Base-by-base conservation (phyloP, 78 protist genomes). In the Creolimax fragrantissima region DNA sequence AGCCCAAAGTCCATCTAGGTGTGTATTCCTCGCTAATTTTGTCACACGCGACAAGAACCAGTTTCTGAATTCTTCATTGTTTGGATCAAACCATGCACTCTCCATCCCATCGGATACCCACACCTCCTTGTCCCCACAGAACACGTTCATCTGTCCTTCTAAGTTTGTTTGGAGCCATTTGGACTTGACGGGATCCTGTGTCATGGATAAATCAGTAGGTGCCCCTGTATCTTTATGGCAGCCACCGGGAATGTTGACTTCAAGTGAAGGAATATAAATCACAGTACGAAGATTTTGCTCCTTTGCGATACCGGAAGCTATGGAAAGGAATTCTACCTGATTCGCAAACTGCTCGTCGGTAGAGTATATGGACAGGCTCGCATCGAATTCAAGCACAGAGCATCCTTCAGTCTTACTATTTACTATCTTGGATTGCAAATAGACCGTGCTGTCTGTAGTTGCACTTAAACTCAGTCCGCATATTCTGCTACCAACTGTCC, bases 81-180 rank as follows among this genome's bases (percentile, higher is more conserved):
- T 88, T 35, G 90, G 90, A 5, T 88, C 90, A n/a, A 88, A 88
- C 90, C 90, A 88, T 43, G 90, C 90, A 7, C 58, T 35, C 58
- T 88, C 90, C 67, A 35, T n/a, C 17, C 90, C 90, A 35, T 35
- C 47, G 36, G 44, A 2, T 5, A 88, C 90, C 90, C 90, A 88
- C 17, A 35, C 67, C 42, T 88, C 90, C 47, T 11, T 11, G 24
- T 7, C 67, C 35, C 90, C 90, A 6, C 90, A 88, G 42, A 88
- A 88, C n/a, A n/a, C 44, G 90, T 88, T 88, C n/a, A 39, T 36
- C 24, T 7, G 5, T 35, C 90, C 90, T 6, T 35, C 90, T 5
- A 88, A n/a, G 7, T 88, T n/a, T 11, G 17, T 88, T 37, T 88
- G 90, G 24, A 88, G 39, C 67, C 67, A n/a, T 4, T 35, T 88